phyloP scores from a whole-genome alignment of 352 stramenopile species.

The Blastocystis sp. region DNA sequence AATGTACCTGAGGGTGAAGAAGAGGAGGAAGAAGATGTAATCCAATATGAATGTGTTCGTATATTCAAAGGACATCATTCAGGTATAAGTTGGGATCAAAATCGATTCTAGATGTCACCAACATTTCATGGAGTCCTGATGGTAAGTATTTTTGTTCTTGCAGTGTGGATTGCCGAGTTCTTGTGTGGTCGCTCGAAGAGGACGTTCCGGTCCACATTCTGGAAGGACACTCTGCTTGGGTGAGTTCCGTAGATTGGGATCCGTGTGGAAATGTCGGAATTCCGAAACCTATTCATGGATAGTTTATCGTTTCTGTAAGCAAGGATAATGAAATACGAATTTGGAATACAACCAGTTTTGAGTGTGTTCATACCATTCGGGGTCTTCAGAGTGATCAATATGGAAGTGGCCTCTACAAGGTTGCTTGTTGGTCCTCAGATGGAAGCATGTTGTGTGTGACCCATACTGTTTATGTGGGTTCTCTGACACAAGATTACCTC shows the following conservation, averaged over 20 bases:
- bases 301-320: conserved; percentile 41
- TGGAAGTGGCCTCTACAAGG: conserved; percentile 38
- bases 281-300: background rate
- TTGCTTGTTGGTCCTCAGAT: conserved; percentile 24
- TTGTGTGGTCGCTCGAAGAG: conserved; percentile 11
- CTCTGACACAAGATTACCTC: background rate
- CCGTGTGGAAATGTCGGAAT: background rate
- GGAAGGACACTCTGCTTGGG: conserved; percentile 23
- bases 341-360: conserved; percentile 22
- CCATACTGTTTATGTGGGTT: conserved; percentile 6
- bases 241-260: conserved; percentile 39
- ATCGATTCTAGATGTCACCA: conserved; percentile 11
- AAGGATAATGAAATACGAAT: conserved; percentile 44
- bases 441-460: conserved; percentile 28
- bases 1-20: background rate
- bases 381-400: background rate
- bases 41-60: conserved; percentile 22
- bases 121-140: conserved; percentile 50
- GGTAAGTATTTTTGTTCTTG: conserved; percentile 25
- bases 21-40: conserved; percentile 15
- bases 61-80: conserved; percentile 49
- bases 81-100: background rate
- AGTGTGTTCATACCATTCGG: background rate
- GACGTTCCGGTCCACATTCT: background rate
- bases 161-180: conserved; percentile 18